A percentile compares a stretch with the other conserved stretches of the same genome.
These are phyloP conservation scores for Syzygium syzygioides DNA, from an alignment of 441 rosid species.

Conservation along the genomic window DNA sequence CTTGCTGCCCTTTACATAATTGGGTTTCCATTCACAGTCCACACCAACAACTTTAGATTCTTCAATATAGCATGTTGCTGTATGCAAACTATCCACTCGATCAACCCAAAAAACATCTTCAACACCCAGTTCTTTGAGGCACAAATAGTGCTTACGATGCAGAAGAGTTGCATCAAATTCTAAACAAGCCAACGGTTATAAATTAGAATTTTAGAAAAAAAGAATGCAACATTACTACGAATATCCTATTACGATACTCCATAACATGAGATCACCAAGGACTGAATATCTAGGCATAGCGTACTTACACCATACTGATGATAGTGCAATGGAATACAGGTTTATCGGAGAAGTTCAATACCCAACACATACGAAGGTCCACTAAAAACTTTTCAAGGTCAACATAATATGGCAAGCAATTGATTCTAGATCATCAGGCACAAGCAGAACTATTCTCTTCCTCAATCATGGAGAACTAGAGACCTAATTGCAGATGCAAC, in stretches of 20 bases:
- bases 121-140: constrained; percentile 52
- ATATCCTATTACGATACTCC: background rate
- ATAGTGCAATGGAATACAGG: background rate
- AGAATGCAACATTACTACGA: background rate
- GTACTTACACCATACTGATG: background rate
- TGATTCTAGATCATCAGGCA: background rate
- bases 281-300: background rate
- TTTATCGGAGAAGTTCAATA: background rate
- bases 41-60: constrained; percentile 71
- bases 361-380: background rate
- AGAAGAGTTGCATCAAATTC: constrained; percentile 39
- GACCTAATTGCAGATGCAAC: background rate
- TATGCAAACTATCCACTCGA: constrained; percentile 39
- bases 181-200: constrained; percentile 17
- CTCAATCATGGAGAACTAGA: background rate
- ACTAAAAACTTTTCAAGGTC: background rate
- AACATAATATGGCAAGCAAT: background rate
- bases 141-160: constrained; percentile 36
- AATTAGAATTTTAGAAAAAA: background rate
- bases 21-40: constrained; percentile 99
- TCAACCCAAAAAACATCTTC: constrained; percentile 79
- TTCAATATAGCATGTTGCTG: constrained; percentile 53
- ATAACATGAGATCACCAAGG: background rate
- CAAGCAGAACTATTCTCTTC: background rate
- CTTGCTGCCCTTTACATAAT: constrained; percentile 61